Evolutionary conservation across 371 early-diverging fungal genomes (phyloP).

Genomic region (Haplosporangium sp.): DNA sequence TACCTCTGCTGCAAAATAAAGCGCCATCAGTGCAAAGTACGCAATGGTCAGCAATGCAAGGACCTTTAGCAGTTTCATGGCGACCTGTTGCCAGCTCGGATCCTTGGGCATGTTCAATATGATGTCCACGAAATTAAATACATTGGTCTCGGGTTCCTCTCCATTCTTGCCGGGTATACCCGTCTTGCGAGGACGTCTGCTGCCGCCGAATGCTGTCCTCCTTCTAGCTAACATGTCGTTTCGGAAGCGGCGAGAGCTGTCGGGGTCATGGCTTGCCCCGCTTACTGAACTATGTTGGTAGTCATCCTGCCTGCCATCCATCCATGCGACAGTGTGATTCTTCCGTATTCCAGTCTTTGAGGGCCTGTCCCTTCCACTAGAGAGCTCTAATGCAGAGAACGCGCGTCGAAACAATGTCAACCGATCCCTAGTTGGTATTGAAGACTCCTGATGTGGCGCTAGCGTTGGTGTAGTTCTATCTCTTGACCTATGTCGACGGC

Average conservation of each 20-base stretch:
- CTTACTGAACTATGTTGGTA: no score
- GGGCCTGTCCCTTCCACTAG: background rate
- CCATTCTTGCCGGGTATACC: slow-evolving; percentile 38
- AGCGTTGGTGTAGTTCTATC: background rate
- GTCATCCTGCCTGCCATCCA: no score
- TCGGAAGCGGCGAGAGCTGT: background rate
- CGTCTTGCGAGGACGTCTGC: slow-evolving; percentile 19
- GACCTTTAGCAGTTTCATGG: slow-evolving; percentile 20
- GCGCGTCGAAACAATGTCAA: slow-evolving; percentile 23
- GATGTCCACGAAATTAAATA: slow-evolving; percentile 41
- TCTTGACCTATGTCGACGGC: no score
- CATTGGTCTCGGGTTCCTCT: slow-evolving; percentile 45
- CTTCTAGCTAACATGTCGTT: background rate
- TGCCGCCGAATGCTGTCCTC: background rate
- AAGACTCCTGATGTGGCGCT: slow-evolving; percentile 3
- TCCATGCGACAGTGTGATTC: background rate
- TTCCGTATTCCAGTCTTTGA: background rate
- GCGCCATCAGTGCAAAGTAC: slow-evolving; percentile 44
- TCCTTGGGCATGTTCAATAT: slow-evolving; percentile 30
- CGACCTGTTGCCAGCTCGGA: slow-evolving; percentile 13
- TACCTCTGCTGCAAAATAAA: slow-evolving; percentile 50
- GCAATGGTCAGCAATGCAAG: slow-evolving; percentile 26
- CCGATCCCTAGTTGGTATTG: slow-evolving; percentile 3
- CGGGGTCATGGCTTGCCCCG: no score
- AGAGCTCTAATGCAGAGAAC: background rate